Evolutionary conservation across 164 flowering plant species (phyloP), one percentile per base, ranked within the genome.

Genomic region (Kalanchoe fedtschenkoi): DNA sequence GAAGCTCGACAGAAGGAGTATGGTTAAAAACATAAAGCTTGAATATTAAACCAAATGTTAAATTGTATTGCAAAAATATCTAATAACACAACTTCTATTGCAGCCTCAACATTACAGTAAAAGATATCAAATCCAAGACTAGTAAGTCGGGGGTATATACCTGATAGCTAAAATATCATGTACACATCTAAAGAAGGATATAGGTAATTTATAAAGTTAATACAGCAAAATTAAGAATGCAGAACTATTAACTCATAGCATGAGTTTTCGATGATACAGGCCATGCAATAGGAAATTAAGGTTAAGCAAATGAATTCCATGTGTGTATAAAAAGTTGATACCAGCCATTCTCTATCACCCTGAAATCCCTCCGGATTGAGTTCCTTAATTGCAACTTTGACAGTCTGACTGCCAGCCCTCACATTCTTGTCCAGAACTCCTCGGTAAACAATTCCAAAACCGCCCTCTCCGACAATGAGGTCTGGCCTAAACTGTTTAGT

Each of bases 351-450:
- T 14, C 97, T 78, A 69, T 95, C 96, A 6, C 99, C 99, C 70
- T 95, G 99, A 69, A 88, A 93, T 11, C 99, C 99, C 65, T 91
- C 97, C 72, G 84, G 91, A 72, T 95, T 91, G 44, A 95, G 88
- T 44, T 91, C 99, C 75, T 95, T 95, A 42, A 95, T 97, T 54
- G 99, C 97, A 41, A 95, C 99, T 6, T 95, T 95, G 6, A 91
- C 83, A 56, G 97, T 87, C 71, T 88, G 91, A 61, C 91, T 88
- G 17, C 99, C 99, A 71, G 87, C 97, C 62, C 97, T 75, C 9
- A 87, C 91, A 79, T 95, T 95, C 81, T 91, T 97, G 51, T 95
- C 99, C 61, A 95, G 89, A 76, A 88, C 91, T 22, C 99, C 99
- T 64, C 91, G 91, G 68, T 91, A 95, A 21, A 95, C 99, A 2